phyloP scores from a whole-genome alignment of 1,284 basidiomycete genomes.

The Peniophora sp. region DNA sequence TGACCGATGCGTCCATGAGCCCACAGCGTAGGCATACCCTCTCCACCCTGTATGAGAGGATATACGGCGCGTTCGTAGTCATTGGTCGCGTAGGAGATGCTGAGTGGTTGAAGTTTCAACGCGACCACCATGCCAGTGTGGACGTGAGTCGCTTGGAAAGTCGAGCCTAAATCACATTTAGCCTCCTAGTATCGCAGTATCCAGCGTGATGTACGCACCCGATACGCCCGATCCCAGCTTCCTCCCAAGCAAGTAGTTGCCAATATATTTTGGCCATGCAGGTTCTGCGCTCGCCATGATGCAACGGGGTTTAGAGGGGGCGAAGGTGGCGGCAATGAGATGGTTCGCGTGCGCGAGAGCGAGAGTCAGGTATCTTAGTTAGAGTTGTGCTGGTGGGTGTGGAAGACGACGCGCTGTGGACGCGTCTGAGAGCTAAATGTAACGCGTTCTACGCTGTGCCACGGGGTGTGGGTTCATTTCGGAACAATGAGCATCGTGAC shows the following conservation, averaged over 20 bases:
- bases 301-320: neutral
- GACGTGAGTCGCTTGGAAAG: conserved; percentile 53
- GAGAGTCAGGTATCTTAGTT: neutral
- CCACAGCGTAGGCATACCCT: conserved; percentile 64
- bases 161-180: conserved; percentile 43
- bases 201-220: conserved; percentile 14
- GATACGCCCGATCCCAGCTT: conserved; percentile 28
- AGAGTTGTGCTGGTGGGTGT: too few relatives aligned
- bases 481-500: too few relatives aligned
- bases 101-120: conserved; percentile 57
- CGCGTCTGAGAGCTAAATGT: too few relatives aligned
- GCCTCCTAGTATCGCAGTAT: neutral
- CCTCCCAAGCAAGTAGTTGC: conserved; percentile 22
- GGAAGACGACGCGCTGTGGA: too few relatives aligned
- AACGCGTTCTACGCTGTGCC: neutral
- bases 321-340: too few relatives aligned
- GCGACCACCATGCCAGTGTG: conserved; percentile 53
- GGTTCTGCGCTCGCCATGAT: too few relatives aligned
- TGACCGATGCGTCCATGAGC: conserved; percentile 31
- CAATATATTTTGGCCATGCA: conserved; percentile 17
- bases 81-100: conserved; percentile 70
- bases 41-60: conserved; percentile 62
- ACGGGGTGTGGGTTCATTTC: neutral
- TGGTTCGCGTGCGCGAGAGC: neutral
- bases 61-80: conserved; percentile 61